phyloP scores from a whole-genome alignment of 2,329 filamentous ascomycete species.

The Monosporascus cannonballus region DNA sequence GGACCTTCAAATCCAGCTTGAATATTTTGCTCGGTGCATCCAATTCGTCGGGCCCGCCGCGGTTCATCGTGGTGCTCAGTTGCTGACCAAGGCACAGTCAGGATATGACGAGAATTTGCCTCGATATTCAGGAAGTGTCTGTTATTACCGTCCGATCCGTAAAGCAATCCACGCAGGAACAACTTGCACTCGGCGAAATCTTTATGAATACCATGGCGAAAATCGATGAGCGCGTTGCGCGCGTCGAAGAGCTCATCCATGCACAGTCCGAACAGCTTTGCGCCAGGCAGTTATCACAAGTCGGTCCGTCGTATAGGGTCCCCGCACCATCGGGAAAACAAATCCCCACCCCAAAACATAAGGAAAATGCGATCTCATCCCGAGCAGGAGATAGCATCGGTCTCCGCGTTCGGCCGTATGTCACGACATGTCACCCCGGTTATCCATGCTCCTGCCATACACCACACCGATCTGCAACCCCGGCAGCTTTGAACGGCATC shows the following conservation, averaged over 20 bases:
- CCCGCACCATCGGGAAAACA: neutral
- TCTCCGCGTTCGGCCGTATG: neutral
- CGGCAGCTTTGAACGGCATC: slow-evolving; percentile 14
- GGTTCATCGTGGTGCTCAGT: too few species aligned
- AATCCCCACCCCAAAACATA: neutral
- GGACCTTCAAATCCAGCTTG: slow-evolving; percentile 20
- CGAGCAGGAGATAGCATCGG: slow-evolving; percentile 4
- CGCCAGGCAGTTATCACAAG: slow-evolving; percentile 16
- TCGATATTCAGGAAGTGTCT: slow-evolving; percentile 19
- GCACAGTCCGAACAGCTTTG: slow-evolving; percentile 16
- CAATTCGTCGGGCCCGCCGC: slow-evolving; percentile 16
- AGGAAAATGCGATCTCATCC: neutral
- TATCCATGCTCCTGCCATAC: slow-evolving; percentile 2
- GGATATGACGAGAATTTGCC: slow-evolving; percentile 18
- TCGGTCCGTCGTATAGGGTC: slow-evolving; percentile 16
- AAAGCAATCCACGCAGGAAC: slow-evolving; percentile 10
- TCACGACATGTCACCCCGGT: neutral
- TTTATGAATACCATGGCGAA: slow-evolving; percentile 13
- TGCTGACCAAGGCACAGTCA: slow-evolving; percentile 7
- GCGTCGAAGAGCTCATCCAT: slow-evolving; percentile 18
- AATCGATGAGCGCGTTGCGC: slow-evolving; percentile 19
- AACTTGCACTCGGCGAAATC: slow-evolving; percentile 14
- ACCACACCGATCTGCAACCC: slow-evolving; percentile 12
- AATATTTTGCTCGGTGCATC: slow-evolving; percentile 24
- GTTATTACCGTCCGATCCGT: slow-evolving; percentile 4